These are phyloP conservation scores for Trichoderma reesei DNA, from an alignment of 495 filamentous ascomycete genomes.

Conservation along the genomic window DNA sequence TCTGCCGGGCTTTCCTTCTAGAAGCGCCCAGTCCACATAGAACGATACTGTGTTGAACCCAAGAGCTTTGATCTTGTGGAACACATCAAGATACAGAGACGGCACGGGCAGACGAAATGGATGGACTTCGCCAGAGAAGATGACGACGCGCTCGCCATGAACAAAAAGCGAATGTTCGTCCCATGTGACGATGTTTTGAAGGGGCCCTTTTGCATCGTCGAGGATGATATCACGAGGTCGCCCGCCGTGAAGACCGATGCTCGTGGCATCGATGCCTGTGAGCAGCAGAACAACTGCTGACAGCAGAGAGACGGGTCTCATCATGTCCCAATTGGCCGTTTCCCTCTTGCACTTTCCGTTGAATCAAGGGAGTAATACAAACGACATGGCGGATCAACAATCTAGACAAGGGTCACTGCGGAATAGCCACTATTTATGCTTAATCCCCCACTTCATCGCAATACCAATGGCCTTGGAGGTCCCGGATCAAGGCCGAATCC, in stretches of 20 bases:
- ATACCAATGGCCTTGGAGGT: background rate
- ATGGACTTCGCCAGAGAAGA: constrained; percentile 43
- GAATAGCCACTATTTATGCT: background rate
- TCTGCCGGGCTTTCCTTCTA: constrained; percentile 38
- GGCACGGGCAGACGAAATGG: constrained; percentile 23
- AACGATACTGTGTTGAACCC: constrained; percentile 45
- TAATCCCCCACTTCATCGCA: background rate
- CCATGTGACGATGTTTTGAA: constrained; percentile 41
- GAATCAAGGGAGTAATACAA: background rate
- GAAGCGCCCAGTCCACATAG: constrained; percentile 50
- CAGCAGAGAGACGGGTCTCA: background rate
- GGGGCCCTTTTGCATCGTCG: background rate
- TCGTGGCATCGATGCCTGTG: background rate
- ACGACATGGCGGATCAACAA: background rate
- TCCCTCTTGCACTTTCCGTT: background rate
- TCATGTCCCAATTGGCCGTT: background rate
- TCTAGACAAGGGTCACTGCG: no score
- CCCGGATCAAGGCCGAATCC: background rate
- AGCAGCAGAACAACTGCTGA: background rate
- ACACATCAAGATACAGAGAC: constrained; percentile 50
- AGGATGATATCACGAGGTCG: background rate
- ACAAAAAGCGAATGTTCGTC: constrained; percentile 50
- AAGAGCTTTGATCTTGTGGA: constrained; percentile 53
- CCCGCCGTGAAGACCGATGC: background rate
- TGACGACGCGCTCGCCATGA: constrained; percentile 45